Evolutionary conservation across 1,284 basidiomycete genomes (phyloP).

Genomic region (Peniophora sp.): DNA sequence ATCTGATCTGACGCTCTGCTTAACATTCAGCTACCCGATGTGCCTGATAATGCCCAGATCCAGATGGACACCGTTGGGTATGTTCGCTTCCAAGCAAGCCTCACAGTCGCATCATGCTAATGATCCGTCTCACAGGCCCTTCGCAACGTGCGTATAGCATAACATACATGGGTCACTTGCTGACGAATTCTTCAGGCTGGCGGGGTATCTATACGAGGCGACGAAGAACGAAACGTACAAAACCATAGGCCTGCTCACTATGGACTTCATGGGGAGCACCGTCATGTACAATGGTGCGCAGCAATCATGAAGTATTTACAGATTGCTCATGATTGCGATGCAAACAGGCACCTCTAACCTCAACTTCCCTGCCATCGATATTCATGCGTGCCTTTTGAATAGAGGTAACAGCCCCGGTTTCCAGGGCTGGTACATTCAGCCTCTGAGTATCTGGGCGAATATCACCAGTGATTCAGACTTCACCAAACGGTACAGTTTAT

Average conservation of each 20-base stretch:
- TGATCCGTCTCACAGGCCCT: too few species aligned
- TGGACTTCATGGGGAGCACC: neutral
- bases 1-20: too few species aligned
- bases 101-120: too few species aligned
- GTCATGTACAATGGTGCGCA: neutral
- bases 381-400: neutral
- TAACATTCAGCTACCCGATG: too few species aligned
- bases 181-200: neutral
- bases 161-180: too few species aligned
- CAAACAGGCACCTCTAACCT: neutral
- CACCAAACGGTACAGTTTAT: neutral
- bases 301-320: too few species aligned
- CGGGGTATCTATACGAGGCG: neutral
- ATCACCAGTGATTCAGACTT: neutral
- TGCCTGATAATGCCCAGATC: too few species aligned
- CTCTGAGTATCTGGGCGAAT: neutral
- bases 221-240: neutral
- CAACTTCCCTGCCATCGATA: neutral
- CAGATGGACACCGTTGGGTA: too few species aligned
- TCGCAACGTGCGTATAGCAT: too few species aligned
- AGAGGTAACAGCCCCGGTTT: too few species aligned
- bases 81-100: too few species aligned
- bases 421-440: neutral
- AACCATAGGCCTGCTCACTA: neutral
- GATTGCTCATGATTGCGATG: too few species aligned